phyloP scores from a whole-genome alignment of 2,329 filamentous ascomycete species.

The Penicillium sp. region DNA sequence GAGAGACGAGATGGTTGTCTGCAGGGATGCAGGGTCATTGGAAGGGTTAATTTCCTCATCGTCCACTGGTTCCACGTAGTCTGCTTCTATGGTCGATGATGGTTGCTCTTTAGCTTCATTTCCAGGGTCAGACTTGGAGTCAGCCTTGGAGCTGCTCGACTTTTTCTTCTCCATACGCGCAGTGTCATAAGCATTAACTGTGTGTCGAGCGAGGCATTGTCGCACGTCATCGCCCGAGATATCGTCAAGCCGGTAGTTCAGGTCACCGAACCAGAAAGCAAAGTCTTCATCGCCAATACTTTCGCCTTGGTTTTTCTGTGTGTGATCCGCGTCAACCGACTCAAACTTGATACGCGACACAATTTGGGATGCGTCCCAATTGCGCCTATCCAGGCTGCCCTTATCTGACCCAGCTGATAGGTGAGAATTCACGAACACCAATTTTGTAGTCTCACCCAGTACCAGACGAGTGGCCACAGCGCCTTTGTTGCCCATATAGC shows the following conservation, averaged over 20 bases:
- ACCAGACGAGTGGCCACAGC: constrained; percentile 76
- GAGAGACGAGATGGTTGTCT: constrained; percentile 80
- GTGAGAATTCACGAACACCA: constrained; percentile 90
- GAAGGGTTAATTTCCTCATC: constrained; percentile 66
- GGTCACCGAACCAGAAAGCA: constrained; percentile 90
- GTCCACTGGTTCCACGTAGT: constrained; percentile 12
- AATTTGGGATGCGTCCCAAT: constrained; percentile 85
- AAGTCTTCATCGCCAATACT: constrained; percentile 86
- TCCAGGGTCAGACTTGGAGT: not conserved
- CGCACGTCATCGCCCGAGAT: constrained; percentile 88
- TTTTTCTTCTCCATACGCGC: constrained; percentile 37
- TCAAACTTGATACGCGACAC: constrained; percentile 70
- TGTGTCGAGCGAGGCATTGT: constrained; percentile 74
- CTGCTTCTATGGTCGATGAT: constrained; percentile 2
- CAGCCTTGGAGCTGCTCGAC: constrained; percentile 2
- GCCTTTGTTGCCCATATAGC: constrained; percentile 95
- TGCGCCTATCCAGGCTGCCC: constrained; percentile 70
- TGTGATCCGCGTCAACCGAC: constrained; percentile 63
- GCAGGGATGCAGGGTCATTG: constrained; percentile 77
- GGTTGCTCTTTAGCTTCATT: not conserved
- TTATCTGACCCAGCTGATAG: constrained; percentile 81
- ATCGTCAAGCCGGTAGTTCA: constrained; percentile 88
- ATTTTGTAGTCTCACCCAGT: constrained; percentile 78
- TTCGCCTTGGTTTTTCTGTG: constrained; percentile 53
- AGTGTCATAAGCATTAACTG: constrained; percentile 67